Percentiles rank a stretch among this genome's conserved stretches.
These are phyloP conservation scores for Ogataea glucozyma DNA, from an alignment of 805 yeast genomes.

Conservation along the genomic window DNA sequence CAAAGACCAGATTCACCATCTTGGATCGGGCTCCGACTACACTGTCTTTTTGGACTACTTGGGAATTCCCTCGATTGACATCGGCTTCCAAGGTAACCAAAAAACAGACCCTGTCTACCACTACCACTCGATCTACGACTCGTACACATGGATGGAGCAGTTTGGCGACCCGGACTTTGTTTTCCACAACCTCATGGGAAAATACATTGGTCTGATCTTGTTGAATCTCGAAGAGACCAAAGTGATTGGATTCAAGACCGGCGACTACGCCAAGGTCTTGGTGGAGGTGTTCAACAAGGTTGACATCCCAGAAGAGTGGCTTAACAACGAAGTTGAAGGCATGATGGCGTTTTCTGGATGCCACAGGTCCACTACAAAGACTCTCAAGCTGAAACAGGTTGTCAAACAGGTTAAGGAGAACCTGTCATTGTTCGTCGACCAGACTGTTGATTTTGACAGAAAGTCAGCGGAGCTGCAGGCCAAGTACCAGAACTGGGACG, in stretches of 20 bases:
- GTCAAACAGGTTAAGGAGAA: slow-evolving; percentile 32
- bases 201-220: slow-evolving; percentile 51
- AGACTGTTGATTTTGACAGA: slow-evolving; percentile 32
- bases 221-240: slow-evolving; percentile 50
- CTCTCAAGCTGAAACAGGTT: slow-evolving; percentile 21
- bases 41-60: slow-evolving; percentile 60
- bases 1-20: slow-evolving; percentile 40
- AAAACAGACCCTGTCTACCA: slow-evolving; percentile 62
- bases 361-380: not conserved
- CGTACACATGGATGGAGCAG: slow-evolving; percentile 66
- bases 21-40: slow-evolving; percentile 75
- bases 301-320: slow-evolving; percentile 30
- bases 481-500: slow-evolving; percentile 25
- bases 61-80: slow-evolving; percentile 61
- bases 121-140: slow-evolving; percentile 75
- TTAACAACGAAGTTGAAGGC: slow-evolving; percentile 6
- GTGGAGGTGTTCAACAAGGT: slow-evolving; percentile 46
- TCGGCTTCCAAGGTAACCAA: slow-evolving; percentile 48
- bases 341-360: not conserved
- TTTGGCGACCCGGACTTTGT: slow-evolving; percentile 64
- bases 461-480: slow-evolving; percentile 23
- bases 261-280: slow-evolving; percentile 55
- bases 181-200: slow-evolving; percentile 56
- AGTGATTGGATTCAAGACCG: slow-evolving; percentile 42
- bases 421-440: slow-evolving; percentile 26